A percentile compares a stretch with the other conserved stretches of the same genome.
Evolutionary conservation across 306 rosid genomes (phyloP).

Genomic region (Castanospermum australe): DNA sequence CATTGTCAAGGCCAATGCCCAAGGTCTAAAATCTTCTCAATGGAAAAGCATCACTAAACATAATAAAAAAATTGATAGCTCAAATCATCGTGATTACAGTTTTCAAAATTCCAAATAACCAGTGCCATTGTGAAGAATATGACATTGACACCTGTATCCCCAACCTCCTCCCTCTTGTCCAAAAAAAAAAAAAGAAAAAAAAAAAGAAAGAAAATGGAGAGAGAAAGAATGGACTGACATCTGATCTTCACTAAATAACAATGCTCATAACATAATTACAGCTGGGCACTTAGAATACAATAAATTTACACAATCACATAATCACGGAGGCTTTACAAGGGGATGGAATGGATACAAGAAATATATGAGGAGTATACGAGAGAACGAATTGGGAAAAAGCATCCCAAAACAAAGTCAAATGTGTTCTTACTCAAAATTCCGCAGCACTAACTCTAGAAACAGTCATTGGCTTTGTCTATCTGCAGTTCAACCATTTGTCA

Average conservation of each 20-base stretch:
- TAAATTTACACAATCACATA: slow-evolving; percentile 11
- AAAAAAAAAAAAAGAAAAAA: background rate
- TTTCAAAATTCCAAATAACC: background rate
- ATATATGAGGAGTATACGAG: background rate
- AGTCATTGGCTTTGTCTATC: slow-evolving; percentile 14
- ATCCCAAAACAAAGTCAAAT: background rate
- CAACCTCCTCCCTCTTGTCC: background rate
- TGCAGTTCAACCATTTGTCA: slow-evolving; percentile 9
- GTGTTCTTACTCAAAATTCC: slow-evolving; percentile 19
- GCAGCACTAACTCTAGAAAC: background rate
- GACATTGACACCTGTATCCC: background rate
- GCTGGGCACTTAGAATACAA: background rate
- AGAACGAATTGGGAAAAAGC: background rate
- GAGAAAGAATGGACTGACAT: background rate
- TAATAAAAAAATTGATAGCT: background rate
- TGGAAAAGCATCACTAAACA: background rate
- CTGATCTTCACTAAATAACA: background rate
- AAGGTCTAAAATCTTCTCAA: background rate
- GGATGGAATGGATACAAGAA: background rate
- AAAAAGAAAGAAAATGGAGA: background rate
- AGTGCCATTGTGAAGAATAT: background rate
- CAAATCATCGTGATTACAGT: background rate
- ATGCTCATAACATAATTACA: slow-evolving; percentile 24
- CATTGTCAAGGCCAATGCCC: background rate
- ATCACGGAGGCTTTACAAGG: slow-evolving; percentile 24